Base-by-base conservation (phyloP, 352 stramenopile species). In the Pythium apleroticum region DNA sequence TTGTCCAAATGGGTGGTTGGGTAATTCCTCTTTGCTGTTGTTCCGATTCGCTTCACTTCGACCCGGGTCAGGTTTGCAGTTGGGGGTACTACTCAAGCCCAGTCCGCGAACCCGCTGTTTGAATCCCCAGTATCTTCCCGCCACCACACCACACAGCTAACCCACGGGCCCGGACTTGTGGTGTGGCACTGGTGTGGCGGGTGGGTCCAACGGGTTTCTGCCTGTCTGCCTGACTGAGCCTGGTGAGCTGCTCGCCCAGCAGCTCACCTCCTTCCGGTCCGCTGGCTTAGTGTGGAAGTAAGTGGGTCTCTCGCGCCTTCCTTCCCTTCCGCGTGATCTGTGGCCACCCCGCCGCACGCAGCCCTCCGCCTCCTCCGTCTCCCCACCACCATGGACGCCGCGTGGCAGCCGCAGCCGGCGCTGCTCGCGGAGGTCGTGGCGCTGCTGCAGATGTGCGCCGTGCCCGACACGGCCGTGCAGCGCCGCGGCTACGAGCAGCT, bases 381-480 rank as follows among this genome's bases (percentile, higher is more conserved):
- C 24, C 37, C 39, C 19, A 22, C 55, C 46, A 57, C 25, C 48
- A 83, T 83, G 76, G 66, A 72, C 49, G 65, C 72, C 69, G 78
- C 72, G 70, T 96, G 87, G 87, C 80, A 91, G 70, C 87, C 87
- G 58, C 80, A 93, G 69, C 79, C 80, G 22, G 69, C 78, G 63
- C 74, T 91, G 52, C 76, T 96, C 24, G 75, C 82, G 33, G 82
- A 96, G 57, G 85, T 96, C 49, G 81, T 93, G 59, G 66, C 82
- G 33, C 77, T 96, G 7, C 73, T 96, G 15, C 76, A 93, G 64
- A 84, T 81, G 53, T 93, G 89, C 69, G 81, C 87, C 74, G 78
- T 96, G 33, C 84, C 87, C 43, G 90, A 96, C 75, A 96, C 94
- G 69, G 76, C 89, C 54, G 75, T 94, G 10, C 87, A 96, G 73